phyloP scores from a whole-genome alignment of 345 rosid genomes.

The Eucalyptus regnans region DNA sequence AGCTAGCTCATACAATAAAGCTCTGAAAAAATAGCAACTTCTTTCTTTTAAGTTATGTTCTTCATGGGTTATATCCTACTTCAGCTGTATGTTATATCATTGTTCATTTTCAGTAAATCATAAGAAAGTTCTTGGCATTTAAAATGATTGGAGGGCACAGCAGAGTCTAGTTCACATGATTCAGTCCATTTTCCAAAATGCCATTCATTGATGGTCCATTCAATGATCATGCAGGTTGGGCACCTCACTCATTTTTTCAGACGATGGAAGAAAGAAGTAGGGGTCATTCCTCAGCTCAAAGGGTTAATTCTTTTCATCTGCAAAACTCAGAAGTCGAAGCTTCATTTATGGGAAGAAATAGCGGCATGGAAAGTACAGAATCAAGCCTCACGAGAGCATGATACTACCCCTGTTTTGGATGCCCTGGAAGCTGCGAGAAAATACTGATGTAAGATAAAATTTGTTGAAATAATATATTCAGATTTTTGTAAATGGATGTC shows the following conservation, averaged over 20 bases:
- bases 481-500: background rate
- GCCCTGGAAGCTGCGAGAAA: background rate
- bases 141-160: background rate
- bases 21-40: background rate
- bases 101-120: background rate
- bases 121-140: background rate
- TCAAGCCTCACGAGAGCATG: background rate
- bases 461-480: background rate
- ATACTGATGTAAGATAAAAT: background rate
- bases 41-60: background rate
- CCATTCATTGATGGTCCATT: background rate
- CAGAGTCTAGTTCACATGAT: background rate
- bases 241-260: constrained; percentile 38
- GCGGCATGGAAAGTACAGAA: background rate
- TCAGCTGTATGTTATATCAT: background rate
- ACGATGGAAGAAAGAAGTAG: constrained; percentile 19
- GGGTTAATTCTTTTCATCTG: background rate
- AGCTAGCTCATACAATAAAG: too few relatives aligned
- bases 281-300: background rate
- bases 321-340: background rate
- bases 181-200: background rate
- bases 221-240: constrained; percentile 28
- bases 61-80: background rate
- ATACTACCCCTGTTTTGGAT: background rate
- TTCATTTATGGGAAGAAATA: background rate